Percentiles rank a stretch among this genome's conserved stretches.
Evolutionary conservation across 495 filamentous ascomycete genomes (phyloP).

Genomic region (Tuber calosporum): DNA sequence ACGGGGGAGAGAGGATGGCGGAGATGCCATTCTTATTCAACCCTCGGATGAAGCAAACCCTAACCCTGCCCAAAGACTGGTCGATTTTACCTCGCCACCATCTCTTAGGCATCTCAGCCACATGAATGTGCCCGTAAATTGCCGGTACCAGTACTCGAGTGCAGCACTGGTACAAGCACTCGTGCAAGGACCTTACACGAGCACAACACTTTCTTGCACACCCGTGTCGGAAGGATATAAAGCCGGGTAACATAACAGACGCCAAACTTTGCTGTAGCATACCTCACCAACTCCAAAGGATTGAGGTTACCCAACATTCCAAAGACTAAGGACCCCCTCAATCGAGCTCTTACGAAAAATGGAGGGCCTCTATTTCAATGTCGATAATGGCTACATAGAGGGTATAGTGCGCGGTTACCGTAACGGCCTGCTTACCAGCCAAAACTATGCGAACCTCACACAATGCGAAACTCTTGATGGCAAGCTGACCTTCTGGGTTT

Average conservation of each 20-base stretch:
- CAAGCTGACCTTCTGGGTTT: constrained; percentile 44
- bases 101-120: not conserved
- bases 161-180: too few species aligned
- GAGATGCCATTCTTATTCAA: not conserved
- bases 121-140: not conserved
- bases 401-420: constrained; percentile 95
- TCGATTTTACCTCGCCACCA: not conserved
- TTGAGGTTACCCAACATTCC: not conserved
- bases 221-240: not conserved
- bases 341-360: constrained; percentile 46
- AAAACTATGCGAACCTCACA: constrained; percentile 90
- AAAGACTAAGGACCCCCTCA: constrained; percentile 17
- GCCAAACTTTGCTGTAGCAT: not conserved
- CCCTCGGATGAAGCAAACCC: not conserved
- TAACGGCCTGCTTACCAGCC: constrained; percentile 79
- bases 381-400: constrained; percentile 94
- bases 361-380: constrained; percentile 96
- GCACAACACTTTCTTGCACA: too few species aligned
- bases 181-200: too few species aligned
- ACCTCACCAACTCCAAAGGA: not conserved
- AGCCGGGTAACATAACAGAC: not conserved
- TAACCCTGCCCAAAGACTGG: not conserved
- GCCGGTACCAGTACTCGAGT: too few species aligned
- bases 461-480: constrained; percentile 99
- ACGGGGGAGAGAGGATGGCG: not conserved